phyloP scores from a whole-genome alignment of 73 alveolate species.

The Tetrahymena borealis region DNA sequence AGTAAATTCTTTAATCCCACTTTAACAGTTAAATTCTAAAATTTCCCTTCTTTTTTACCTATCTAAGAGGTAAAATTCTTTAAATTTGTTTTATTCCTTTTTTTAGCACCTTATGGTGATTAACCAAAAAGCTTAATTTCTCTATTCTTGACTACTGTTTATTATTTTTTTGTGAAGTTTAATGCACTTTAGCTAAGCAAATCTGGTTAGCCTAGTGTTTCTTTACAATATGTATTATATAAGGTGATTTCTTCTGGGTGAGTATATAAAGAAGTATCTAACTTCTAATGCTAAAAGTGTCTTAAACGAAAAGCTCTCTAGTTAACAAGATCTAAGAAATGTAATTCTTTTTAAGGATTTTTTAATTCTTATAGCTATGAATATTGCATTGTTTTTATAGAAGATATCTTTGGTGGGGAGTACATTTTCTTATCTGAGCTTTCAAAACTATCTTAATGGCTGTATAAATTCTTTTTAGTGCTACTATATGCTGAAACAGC shows the following conservation, averaged over 20 bases:
- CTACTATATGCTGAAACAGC: not conserved
- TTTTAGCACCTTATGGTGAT: not conserved
- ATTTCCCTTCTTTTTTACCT: not conserved
- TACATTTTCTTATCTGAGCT: not conserved
- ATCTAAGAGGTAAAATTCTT: not conserved
- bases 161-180: not conserved
- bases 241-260: not conserved
- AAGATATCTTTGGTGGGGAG: not conserved
- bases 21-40: not conserved
- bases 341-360: not conserved
- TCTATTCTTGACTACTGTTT: not conserved
- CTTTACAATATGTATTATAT: not conserved
- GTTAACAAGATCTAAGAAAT: not conserved
- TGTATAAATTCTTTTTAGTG: not conserved
- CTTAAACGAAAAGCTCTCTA: not conserved
- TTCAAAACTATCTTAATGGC: too few species aligned
- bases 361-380: not conserved
- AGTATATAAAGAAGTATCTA: not conserved
- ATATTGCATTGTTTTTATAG: not conserved
- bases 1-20: not conserved
- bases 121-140: not conserved
- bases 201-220: not conserved
- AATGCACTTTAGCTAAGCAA: not conserved
- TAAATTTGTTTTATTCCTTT: not conserved
- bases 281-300: not conserved